Base-by-base conservation (phyloP, 495 filamentous ascomycete species). In the Podospora pseudopauciseta region DNA sequence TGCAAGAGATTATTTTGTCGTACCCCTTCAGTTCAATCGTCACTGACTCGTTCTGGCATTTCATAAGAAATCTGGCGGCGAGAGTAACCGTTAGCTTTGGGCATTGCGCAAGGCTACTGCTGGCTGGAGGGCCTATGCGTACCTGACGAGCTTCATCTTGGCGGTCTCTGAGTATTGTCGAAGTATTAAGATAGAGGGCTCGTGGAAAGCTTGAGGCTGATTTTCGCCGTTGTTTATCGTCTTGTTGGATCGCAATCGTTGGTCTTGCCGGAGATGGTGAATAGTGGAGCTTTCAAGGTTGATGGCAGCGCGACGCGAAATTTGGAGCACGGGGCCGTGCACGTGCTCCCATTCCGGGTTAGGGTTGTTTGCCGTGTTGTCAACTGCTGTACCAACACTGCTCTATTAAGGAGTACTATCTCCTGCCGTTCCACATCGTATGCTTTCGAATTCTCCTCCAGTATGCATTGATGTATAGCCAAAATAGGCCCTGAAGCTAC, bases 91-190 rank as follows among this genome's bases (percentile, higher is more conserved):
- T 66, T 32, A 59, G 64, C 54, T 30, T 28, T 44, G 67, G 60
- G 67, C 20, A 61, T 18, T 61, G 59, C 28, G 16, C 16, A 4
- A 61, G 56, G 39, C 39, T 58, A 2, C 59, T 28, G 59, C 32
- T 61, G 55, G 5, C 23, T 23, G 23, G 59, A 63, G 30, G 13
- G 30, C 30, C 7, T 44, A 49, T 27, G 18, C 65, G 57, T 89
- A 97, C 94, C 94, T 91, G 80, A 98, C 94, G 82, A 98, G 91
- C 91, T 98, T 98, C 94, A 98, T 98, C 71, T 75, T 92, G 84
- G 63, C 76, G 71, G 63, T 23, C 23, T 23, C 23, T 23, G 1
- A 23, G 23, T 23, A 23, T 1, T 23, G 0, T 23, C 23, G 23
- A 23, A 23, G 23, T 23, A 23, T 23, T 23, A 23, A 23, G 23